Conservation (phyloP, 2,329 filamentous ascomycete genomes). For the Fusarium vanettenii region DNA sequence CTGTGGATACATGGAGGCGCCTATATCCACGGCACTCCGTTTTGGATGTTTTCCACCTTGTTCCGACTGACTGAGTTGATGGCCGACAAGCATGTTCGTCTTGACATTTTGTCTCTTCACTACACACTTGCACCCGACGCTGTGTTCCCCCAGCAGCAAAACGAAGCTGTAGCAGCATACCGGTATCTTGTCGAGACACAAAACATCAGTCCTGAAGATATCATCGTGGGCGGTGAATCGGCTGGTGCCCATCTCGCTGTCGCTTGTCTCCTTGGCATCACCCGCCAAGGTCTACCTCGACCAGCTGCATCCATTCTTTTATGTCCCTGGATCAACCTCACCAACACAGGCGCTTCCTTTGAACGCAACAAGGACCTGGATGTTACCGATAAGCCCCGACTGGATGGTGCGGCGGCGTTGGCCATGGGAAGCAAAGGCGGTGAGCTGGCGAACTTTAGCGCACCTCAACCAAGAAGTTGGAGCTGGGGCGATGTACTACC, state of each 20-base stretch:
- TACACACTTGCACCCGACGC: constrained; percentile 4
- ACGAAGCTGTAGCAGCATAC: constrained; percentile 3
- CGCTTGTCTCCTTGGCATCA: neutral
- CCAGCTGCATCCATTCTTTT: neutral
- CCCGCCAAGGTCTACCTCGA: neutral
- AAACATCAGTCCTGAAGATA: neutral
- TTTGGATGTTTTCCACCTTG: constrained; percentile 14
- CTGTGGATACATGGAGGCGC: constrained; percentile 6
- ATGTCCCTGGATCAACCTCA: constrained; percentile 3
- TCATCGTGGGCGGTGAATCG: constrained; percentile 2
- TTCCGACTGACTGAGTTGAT: constrained; percentile 3
- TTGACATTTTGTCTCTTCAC: constrained; percentile 1
- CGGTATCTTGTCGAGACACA: neutral
- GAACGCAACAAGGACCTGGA: constrained; percentile 9
- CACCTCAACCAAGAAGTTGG: neutral
- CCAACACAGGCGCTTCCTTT: neutral
- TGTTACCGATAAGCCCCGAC: neutral
- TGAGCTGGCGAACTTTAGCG: neutral
- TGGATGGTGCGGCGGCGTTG: neutral
- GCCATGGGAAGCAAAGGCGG: neutral
- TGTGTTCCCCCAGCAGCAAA: neutral
- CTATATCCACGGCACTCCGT: neutral
- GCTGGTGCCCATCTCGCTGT: constrained; percentile 5
- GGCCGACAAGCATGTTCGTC: neutral
- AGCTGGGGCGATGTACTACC: neutral